Evolutionary conservation across 805 yeast species (phyloP).

Genomic region (Sugiyamaella marilandica): DNA sequence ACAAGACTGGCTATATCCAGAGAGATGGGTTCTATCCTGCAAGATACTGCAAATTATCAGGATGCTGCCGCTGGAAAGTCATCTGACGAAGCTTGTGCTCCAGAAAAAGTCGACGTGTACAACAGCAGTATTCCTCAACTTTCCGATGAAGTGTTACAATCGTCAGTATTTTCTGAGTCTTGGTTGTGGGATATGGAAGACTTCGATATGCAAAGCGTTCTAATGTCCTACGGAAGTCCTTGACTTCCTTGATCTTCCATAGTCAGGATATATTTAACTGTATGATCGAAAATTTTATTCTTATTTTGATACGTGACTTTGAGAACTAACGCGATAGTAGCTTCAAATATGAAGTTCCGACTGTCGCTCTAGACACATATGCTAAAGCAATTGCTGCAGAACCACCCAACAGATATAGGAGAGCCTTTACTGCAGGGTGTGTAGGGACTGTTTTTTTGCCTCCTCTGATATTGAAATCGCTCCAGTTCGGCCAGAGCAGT

Average conservation of each 20-base stretch:
- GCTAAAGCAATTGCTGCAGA: neutral
- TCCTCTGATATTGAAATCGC: constrained; percentile 11
- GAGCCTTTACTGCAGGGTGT: constrained; percentile 6
- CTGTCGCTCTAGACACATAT: neutral
- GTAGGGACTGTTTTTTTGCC: constrained; percentile 7
- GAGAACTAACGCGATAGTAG: neutral
- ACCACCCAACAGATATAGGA: constrained; percentile 5
- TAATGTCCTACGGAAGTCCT: constrained; percentile 3
- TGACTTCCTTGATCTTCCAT: neutral
- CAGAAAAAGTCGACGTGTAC: neutral
- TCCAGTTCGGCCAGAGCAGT: constrained; percentile 12
- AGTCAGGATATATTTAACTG: neutral
- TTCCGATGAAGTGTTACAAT: constrained; percentile 7
- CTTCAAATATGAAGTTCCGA: neutral
- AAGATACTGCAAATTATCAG: neutral
- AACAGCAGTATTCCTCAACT: neutral
- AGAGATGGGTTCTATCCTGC: constrained; percentile 10
- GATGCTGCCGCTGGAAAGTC: neutral
- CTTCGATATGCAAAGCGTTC: constrained; percentile 3
- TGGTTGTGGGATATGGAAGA: constrained; percentile 12
- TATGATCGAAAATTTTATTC: neutral
- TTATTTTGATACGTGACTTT: neutral
- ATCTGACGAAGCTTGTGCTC: neutral
- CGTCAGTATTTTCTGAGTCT: constrained; percentile 8
- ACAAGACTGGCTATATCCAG: constrained; percentile 10